Conservation (phyloP, 352 stramenopile genomes). For the Phytophthora meadii region DNA sequence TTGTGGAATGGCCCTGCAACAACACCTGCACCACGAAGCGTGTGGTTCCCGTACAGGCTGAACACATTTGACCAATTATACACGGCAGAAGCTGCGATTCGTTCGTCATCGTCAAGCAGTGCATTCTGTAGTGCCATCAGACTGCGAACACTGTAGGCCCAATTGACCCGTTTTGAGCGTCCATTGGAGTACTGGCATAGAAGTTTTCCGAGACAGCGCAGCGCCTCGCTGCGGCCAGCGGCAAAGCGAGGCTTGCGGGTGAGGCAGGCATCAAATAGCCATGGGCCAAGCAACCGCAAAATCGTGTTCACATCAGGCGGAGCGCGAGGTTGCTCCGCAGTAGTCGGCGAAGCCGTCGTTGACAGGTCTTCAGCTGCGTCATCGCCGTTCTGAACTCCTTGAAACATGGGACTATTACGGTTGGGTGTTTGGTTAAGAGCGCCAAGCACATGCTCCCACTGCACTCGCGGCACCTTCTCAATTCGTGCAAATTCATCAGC, state of each 20-base stretch:
- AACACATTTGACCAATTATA: conserved; percentile 90
- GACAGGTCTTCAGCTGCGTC: conserved; percentile 32
- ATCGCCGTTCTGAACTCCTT: conserved; percentile 50
- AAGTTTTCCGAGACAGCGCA: conserved; percentile 81
- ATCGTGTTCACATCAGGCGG: conserved; percentile 90
- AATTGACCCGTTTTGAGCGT: conserved; percentile 82
- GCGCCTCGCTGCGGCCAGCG: conserved; percentile 72
- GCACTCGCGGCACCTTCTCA: conserved; percentile 70
- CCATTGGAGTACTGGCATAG: conserved; percentile 73
- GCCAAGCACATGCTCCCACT: conserved; percentile 79
- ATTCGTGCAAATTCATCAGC: conserved; percentile 78
- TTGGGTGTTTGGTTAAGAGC: conserved; percentile 62
- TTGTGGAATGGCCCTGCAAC: conserved; percentile 84
- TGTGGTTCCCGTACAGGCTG: conserved; percentile 83
- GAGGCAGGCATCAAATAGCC: conserved; percentile 87
- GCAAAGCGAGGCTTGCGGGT: conserved; percentile 77
- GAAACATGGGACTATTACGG: conserved; percentile 53
- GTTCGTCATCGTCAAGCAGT: conserved; percentile 81
- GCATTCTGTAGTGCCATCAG: conserved; percentile 84
- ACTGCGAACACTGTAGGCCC: conserved; percentile 84
- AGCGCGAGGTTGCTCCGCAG: conserved; percentile 48
- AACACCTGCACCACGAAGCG: conserved; percentile 76
- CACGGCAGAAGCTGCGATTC: conserved; percentile 79
- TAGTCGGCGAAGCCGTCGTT: conserved; percentile 13
- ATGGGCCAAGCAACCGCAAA: conserved; percentile 77